These are phyloP conservation scores for Macrolepiota dolichaula DNA, from an alignment of 768 basidiomycete species.

Conservation along the genomic window DNA sequence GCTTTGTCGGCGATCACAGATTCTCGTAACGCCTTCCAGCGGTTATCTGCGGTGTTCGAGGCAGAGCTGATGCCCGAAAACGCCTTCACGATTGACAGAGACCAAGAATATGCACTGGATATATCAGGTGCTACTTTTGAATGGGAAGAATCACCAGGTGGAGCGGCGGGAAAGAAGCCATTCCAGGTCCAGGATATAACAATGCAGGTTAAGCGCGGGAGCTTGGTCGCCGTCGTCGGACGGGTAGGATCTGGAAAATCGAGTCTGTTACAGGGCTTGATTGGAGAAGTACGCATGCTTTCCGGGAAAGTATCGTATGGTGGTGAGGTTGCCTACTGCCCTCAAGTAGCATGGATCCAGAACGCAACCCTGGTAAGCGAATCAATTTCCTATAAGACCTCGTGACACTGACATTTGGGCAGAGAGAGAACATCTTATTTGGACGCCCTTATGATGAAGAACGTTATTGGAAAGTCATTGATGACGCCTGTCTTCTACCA, in stretches of 20 bases:
- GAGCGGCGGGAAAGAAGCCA: conserved; percentile 24
- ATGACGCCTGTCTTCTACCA: conserved; percentile 54
- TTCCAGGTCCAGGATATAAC: conserved; percentile 51
- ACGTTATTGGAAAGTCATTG: conserved; percentile 61
- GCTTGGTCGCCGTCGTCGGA: conserved; percentile 61
- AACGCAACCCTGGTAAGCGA: conserved; percentile 56
- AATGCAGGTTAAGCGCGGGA: conserved; percentile 53
- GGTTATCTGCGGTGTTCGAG: conserved; percentile 48
- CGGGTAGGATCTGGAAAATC: conserved; percentile 71
- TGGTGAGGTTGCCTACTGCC: conserved; percentile 64
- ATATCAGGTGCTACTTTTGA: conserved; percentile 57
- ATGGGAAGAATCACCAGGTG: conserved; percentile 45
- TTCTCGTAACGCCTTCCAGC: conserved; percentile 56
- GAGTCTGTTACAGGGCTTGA: conserved; percentile 56
- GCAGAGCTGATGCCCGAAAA: conserved; percentile 48
- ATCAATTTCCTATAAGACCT: neutral
- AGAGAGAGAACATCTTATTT: conserved; percentile 69
- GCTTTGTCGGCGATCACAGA: conserved; percentile 62
- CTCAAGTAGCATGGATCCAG: conserved; percentile 78
- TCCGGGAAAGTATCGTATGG: conserved; percentile 56
- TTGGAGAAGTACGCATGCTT: conserved; percentile 65
- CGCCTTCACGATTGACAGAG: conserved; percentile 39
- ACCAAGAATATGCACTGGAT: conserved; percentile 44
- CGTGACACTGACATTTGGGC: neutral
- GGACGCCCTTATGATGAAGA: conserved; percentile 62